Conservation (phyloP, 2,329 filamentous ascomycete genomes). For the Aureobasidium leucospermi region DNA sequence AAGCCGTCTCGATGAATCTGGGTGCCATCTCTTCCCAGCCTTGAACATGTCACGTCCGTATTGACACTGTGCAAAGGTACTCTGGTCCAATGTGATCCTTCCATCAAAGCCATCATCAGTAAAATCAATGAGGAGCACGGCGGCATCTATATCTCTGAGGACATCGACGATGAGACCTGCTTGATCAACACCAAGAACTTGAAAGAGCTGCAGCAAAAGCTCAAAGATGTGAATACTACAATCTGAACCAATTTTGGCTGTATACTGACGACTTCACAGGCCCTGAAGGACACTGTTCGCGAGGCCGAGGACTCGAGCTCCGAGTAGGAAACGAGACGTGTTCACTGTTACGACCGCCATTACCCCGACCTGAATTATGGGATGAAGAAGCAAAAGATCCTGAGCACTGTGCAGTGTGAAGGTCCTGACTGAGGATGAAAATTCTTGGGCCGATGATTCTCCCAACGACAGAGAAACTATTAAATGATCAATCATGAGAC, state of each 20-base stretch:
- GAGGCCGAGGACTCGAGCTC: constrained; percentile 32
- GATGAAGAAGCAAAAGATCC: no score
- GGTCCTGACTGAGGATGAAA: no score
- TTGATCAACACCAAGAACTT: constrained; percentile 71
- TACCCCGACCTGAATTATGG: no score
- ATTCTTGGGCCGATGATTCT: neutral
- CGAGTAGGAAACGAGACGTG: constrained; percentile 20
- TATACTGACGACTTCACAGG: constrained; percentile 18
- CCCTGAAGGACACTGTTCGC: constrained; percentile 30
- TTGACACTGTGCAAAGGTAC: constrained; percentile 43
- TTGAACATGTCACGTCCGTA: no score
- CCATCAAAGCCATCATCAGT: constrained; percentile 77
- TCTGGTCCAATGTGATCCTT: constrained; percentile 75
- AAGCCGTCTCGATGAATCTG: no score
- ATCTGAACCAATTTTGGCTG: no score
- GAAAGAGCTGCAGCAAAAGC: constrained; percentile 55
- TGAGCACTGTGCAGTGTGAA: no score
- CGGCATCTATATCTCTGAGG: constrained; percentile 71
- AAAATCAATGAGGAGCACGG: constrained; percentile 61
- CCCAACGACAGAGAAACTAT: neutral
- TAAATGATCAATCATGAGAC: neutral
- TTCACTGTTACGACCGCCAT: no score
- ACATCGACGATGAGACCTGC: constrained; percentile 69
- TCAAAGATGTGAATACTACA: constrained; percentile 53
- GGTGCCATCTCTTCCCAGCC: no score